Evolutionary conservation across 2,329 filamentous ascomycete species (phyloP), one percentile per base, ranked within the genome.

Genomic region (Sarocladium kiliense): DNA sequence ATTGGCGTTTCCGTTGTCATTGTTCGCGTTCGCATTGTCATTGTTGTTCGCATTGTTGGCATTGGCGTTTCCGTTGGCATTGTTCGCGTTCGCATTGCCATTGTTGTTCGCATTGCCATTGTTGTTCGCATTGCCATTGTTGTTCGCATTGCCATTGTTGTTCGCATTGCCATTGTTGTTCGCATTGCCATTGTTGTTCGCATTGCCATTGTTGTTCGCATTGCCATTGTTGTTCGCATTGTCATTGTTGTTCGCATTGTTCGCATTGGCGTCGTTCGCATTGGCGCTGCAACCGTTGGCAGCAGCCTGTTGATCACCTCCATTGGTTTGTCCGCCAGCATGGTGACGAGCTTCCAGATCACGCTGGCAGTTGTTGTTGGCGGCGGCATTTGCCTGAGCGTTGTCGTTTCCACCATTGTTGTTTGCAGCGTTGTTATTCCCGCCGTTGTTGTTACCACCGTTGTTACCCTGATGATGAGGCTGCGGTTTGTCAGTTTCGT

Each of bases 331-430:
- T 9, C 41, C 41, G 12, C 41, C 41, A 11, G 4, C 57, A 30
- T 59, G 60, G 44, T 61, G 59, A n/a, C 59, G 60, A 19, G 59
- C 37, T 18, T 60, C 59, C 1, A 61, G 42, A 3, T 34, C 45
- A n/a, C 39, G 30, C 5, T 34, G 3, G 21, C 36, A 23, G n/a
- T n/a, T 12, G 11, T 27, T 32, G 12, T 57, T 34, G 30, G 39
- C 37, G 32, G 47, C 34, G 27, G 26, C 41, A n/a, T 39, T 14
- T 3, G 41, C 55, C 7, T 58, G 45, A 21, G 55, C 55, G 21
- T 54, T 36, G 41, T 44, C 39, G 39, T 50, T 32, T 21, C 19
- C 44, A 2, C 37, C 18, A 6, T 25, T 12, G 47, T 51, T 30
- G 6, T 37, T 19, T 6, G 3, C 21, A 10, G 19, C 18, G 27